These are phyloP conservation scores for Trichoderma sp. DNA, from an alignment of 2,329 filamentous ascomycete species.

Conservation along the genomic window DNA sequence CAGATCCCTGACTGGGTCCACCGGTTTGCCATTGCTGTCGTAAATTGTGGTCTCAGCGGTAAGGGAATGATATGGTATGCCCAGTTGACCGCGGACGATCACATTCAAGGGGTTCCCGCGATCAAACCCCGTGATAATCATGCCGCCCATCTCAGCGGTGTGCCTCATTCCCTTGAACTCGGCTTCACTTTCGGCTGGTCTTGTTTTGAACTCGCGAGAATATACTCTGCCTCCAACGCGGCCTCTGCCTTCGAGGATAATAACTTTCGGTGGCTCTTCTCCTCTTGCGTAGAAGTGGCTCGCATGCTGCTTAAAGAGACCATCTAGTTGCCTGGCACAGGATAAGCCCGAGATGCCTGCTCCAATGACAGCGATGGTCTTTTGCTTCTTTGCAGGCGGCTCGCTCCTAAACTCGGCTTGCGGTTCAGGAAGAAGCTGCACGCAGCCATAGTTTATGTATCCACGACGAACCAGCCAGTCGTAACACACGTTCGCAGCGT, in stretches of 20 bases:
- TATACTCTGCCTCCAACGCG: slow-evolving; percentile 91
- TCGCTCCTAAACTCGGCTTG: slow-evolving; percentile 41
- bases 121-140: slow-evolving; percentile 97
- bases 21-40: slow-evolving; percentile 73
- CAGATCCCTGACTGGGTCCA: slow-evolving; percentile 74
- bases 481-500: slow-evolving; percentile 81
- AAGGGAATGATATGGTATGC: slow-evolving; percentile 79
- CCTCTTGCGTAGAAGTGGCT: slow-evolving; percentile 62
- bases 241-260: slow-evolving; percentile 82
- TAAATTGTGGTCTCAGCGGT: slow-evolving; percentile 83
- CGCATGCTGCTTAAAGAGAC: slow-evolving; percentile 77
- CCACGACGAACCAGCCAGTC: slow-evolving; percentile 88
- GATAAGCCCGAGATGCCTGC: slow-evolving; percentile 93
- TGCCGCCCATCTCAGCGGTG: slow-evolving; percentile 95
- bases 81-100: slow-evolving; percentile 85
- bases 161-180: slow-evolving; percentile 58
- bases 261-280: slow-evolving; percentile 67
- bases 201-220: slow-evolving; percentile 67
- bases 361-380: slow-evolving; percentile 81
- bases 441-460: slow-evolving; percentile 95
- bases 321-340: slow-evolving; percentile 86
- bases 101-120: slow-evolving; percentile 91
- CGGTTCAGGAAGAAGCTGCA: slow-evolving; percentile 58
- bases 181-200: slow-evolving; percentile 48
- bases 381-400: slow-evolving; percentile 47